Conservation (phyloP, 2,329 filamentous ascomycete genomes). For the Herpotrichia juniperi region DNA sequence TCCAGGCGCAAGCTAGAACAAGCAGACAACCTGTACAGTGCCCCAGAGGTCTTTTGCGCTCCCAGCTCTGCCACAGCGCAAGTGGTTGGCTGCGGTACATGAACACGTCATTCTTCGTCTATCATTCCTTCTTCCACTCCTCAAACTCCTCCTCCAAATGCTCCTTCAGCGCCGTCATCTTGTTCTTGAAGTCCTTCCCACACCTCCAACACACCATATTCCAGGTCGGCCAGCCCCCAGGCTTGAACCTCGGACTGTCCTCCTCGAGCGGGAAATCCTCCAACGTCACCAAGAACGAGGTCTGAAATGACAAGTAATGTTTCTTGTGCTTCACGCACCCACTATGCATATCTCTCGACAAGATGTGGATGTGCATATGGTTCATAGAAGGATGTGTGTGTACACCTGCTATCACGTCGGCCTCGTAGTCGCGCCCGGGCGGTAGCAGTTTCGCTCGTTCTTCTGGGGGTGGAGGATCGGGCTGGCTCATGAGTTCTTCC, state of each 20-base stretch:
- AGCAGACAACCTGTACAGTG: no score
- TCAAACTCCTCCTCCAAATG: slow-evolving; percentile 80
- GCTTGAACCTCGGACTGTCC: slow-evolving; percentile 68
- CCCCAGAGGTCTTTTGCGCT: no score
- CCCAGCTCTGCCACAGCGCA: no score
- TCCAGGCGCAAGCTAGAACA: no score
- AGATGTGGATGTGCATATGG: slow-evolving; percentile 87
- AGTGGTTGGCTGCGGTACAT: no score
- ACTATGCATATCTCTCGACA: slow-evolving; percentile 80
- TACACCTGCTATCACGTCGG: slow-evolving; percentile 77
- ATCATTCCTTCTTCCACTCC: slow-evolving; percentile 66
- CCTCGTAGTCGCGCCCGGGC: slow-evolving; percentile 75
- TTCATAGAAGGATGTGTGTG: slow-evolving; percentile 92
- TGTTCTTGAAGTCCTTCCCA: slow-evolving; percentile 72
- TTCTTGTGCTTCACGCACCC: slow-evolving; percentile 76
- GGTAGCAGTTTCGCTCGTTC: slow-evolving; percentile 57
- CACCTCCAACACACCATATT: slow-evolving; percentile 88
- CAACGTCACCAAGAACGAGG: slow-evolving; percentile 79
- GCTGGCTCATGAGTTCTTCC: slow-evolving; percentile 54
- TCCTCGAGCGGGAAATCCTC: slow-evolving; percentile 77
- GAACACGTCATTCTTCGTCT: no score
- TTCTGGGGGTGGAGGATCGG: slow-evolving; percentile 44
- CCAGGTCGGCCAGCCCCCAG: slow-evolving; percentile 64
- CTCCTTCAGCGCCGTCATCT: slow-evolving; percentile 74
- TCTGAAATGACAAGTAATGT: slow-evolving; percentile 92